Percentiles rank a stretch among this genome's conserved stretches.
phyloP scores from a whole-genome alignment of 768 basidiomycete species.

The Gloeostereum incarnatum region DNA sequence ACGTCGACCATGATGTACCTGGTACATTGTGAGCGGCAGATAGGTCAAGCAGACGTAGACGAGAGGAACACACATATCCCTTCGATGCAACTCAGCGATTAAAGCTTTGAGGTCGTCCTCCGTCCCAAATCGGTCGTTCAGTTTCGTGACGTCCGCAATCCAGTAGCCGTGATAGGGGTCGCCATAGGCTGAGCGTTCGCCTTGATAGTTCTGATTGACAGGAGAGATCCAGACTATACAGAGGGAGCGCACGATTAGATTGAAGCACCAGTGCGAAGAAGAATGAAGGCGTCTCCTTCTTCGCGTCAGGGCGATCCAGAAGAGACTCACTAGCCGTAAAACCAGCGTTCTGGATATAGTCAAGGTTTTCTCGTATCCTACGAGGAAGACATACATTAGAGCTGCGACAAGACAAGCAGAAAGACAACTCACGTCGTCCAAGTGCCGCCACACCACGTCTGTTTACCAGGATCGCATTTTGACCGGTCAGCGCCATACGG shows the following conservation, averaged over 20 bases:
- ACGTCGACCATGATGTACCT: conserved; percentile 81
- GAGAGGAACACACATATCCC: conserved; percentile 48
- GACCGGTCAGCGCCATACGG: conserved; percentile 40
- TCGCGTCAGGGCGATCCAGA: too few species aligned
- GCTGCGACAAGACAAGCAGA: not conserved
- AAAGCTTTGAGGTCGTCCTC: conserved; percentile 56
- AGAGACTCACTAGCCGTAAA: too few species aligned
- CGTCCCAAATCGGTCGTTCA: conserved; percentile 60
- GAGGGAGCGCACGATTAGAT: conserved; percentile 79
- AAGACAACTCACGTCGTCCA: conserved; percentile 47
- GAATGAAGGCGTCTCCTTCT: too few species aligned
- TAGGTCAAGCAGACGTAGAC: not conserved
- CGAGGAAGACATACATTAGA: not conserved
- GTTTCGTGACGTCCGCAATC: conserved; percentile 52
- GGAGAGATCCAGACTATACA: too few species aligned
- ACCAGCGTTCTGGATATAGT: conserved; percentile 79
- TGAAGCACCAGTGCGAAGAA: too few species aligned
- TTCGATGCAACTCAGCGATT: conserved; percentile 50
- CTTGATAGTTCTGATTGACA: conserved; percentile 69
- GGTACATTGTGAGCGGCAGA: conserved; percentile 1
- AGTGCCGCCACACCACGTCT: conserved; percentile 83
- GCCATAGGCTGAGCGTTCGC: conserved; percentile 62
- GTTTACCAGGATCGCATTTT: conserved; percentile 46
- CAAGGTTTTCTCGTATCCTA: conserved; percentile 61
- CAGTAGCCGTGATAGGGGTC: conserved; percentile 90